These are phyloP conservation scores for Colletotrichum musae DNA, from an alignment of 2,329 filamentous ascomycete genomes.

Conservation along the genomic window DNA sequence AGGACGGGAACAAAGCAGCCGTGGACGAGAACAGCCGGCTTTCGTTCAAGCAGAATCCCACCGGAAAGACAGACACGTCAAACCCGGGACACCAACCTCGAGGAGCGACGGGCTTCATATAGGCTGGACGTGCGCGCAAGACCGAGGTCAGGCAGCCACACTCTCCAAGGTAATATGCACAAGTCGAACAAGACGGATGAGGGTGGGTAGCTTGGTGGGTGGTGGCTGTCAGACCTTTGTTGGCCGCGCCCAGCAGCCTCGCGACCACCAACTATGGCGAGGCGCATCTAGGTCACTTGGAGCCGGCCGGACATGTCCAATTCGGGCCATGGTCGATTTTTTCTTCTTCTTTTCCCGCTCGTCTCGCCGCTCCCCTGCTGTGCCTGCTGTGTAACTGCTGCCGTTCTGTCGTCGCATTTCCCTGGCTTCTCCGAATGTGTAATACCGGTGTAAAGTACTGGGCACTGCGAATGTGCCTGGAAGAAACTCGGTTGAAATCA, in stretches of 20 bases:
- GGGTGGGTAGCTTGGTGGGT: slow-evolving; percentile 40
- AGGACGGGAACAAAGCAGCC: background rate
- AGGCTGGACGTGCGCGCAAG: slow-evolving; percentile 28
- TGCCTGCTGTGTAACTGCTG: slow-evolving; percentile 35
- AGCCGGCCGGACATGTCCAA: slow-evolving; percentile 28
- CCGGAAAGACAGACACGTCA: slow-evolving; percentile 15
- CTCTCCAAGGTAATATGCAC: slow-evolving; percentile 30
- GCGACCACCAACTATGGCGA: slow-evolving; percentile 40
- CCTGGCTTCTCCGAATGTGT: too few relatives aligned
- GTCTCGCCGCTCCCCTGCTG: slow-evolving; percentile 28
- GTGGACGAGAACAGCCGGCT: background rate
- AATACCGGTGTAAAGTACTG: too few relatives aligned
- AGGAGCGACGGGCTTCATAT: slow-evolving; percentile 34
- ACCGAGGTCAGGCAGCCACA: slow-evolving; percentile 41
- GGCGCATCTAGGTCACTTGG: slow-evolving; percentile 38
- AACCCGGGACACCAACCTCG: background rate
- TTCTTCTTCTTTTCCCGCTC: slow-evolving; percentile 23
- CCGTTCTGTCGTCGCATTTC: background rate
- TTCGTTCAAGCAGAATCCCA: background rate
- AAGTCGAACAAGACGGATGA: slow-evolving; percentile 40
- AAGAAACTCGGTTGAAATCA: too few relatives aligned
- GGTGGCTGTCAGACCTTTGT: slow-evolving; percentile 41
- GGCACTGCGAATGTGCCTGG: too few relatives aligned
- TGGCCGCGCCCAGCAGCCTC: slow-evolving; percentile 36
- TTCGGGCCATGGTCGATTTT: slow-evolving; percentile 26